A percentile compares a stretch with the other conserved stretches of the same genome.
phyloP scores from a whole-genome alignment of 306 rosid genomes.

The Begonia fuchsioides region DNA sequence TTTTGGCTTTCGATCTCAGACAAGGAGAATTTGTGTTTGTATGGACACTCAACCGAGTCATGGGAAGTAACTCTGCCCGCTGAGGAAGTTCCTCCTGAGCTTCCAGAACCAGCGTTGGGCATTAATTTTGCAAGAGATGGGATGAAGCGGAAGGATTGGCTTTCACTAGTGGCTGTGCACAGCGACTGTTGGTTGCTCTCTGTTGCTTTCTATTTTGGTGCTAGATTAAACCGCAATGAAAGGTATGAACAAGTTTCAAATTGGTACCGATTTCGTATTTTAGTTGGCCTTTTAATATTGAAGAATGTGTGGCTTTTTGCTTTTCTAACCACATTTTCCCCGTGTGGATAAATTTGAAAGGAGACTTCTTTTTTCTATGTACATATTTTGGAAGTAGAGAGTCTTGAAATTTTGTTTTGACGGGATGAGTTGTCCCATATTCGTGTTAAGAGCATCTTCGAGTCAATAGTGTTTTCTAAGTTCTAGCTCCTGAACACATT shows the following conservation, averaged over 20 bases:
- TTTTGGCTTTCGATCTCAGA: constrained; percentile 10
- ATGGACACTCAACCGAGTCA: constrained; percentile 37
- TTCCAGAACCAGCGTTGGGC: constrained; percentile 48
- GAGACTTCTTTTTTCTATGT: too few species aligned
- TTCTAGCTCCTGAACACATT: too few species aligned
- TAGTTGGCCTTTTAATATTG: not conserved
- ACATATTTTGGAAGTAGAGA: too few species aligned
- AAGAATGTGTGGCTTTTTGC: not conserved
- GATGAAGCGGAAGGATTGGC: constrained; percentile 45
- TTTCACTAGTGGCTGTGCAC: constrained; percentile 49
- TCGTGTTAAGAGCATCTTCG: too few species aligned
- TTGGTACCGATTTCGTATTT: too few species aligned
- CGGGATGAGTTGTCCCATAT: too few species aligned
- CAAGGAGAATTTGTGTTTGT: constrained; percentile 44
- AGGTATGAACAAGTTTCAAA: constrained; percentile 14
- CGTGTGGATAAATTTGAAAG: too few species aligned
- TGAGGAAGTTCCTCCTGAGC: constrained; percentile 47
- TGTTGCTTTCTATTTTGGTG: constrained; percentile 50
- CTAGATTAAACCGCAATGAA: constrained; percentile 47
- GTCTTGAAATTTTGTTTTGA: too few species aligned
- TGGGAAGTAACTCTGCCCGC: constrained; percentile 49
- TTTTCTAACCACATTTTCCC: too few species aligned
- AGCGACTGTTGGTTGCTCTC: constrained; percentile 51
- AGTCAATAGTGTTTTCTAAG: not conserved
- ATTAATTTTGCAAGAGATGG: constrained; percentile 58